A percentile compares a stretch with the other conserved stretches of the same genome.
Conservation (phyloP, 1,284 basidiomycete species). For the Ceraceosorus guamensis region DNA sequence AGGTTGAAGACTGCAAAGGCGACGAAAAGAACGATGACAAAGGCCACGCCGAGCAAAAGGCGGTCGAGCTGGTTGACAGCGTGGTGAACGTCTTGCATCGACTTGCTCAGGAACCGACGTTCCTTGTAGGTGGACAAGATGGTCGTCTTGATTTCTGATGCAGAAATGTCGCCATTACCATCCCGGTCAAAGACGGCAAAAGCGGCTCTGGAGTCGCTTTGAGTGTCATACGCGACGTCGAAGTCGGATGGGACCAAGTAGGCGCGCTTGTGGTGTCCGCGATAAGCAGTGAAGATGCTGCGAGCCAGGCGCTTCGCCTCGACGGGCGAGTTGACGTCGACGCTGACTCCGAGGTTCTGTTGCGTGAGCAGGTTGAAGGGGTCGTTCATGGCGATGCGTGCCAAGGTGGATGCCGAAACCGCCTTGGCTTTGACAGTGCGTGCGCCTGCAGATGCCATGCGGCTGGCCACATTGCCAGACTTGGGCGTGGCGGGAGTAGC, state of each 20-base stretch:
- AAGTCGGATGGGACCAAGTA: slow-evolving; percentile 67
- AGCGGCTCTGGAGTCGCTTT: slow-evolving; percentile 58
- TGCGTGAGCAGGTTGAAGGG: slow-evolving; percentile 20
- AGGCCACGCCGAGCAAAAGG: slow-evolving; percentile 27
- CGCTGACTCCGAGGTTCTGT: slow-evolving; percentile 31
- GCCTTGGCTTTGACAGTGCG: slow-evolving; percentile 6
- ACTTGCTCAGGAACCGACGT: slow-evolving; percentile 34
- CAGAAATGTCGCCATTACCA: slow-evolving; percentile 69
- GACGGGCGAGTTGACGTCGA: slow-evolving; percentile 41
- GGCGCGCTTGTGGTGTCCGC: slow-evolving; percentile 50
- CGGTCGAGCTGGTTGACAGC: slow-evolving; percentile 37
- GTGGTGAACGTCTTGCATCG: slow-evolving; percentile 44
- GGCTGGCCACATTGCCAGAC: not conserved
- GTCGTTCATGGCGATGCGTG: slow-evolving; percentile 37
- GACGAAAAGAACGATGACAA: slow-evolving; percentile 40
- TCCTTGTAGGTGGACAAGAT: slow-evolving; percentile 53
- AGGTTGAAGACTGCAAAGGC: slow-evolving; percentile 44
- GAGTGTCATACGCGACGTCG: slow-evolving; percentile 60
- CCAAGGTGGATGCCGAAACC: slow-evolving; percentile 14
- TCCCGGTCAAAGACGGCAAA: slow-evolving; percentile 65
- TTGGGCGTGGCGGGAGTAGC: not conserved
- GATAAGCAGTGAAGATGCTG: slow-evolving; percentile 62
- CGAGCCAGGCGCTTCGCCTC: slow-evolving; percentile 59
- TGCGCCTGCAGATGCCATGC: too few relatives aligned
- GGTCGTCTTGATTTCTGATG: slow-evolving; percentile 65